phyloP scores from a whole-genome alignment of 371 early-diverging fungal genomes.

The Dentiscutata heterogama region DNA sequence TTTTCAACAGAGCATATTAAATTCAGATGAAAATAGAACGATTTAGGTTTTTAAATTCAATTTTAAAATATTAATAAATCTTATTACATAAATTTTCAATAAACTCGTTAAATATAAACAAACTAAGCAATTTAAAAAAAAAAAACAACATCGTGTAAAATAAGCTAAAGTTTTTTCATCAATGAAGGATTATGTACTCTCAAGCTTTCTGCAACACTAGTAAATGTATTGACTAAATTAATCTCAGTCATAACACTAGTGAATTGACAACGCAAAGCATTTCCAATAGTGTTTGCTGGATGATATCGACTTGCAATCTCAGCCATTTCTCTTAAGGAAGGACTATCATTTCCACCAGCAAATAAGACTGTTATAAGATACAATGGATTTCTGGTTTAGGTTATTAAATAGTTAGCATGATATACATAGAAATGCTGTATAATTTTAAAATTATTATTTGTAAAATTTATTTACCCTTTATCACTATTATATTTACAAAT shows the following conservation, averaged over 20 bases:
- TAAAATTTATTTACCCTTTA: neutral
- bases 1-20: no score
- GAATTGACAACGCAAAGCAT: neutral
- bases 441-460: neutral
- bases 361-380: constrained; percentile 39
- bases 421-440: neutral
- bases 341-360: no score
- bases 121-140: no score
- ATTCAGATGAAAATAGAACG: no score
- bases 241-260: neutral
- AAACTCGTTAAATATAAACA: no score
- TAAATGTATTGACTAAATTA: neutral
- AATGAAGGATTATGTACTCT: constrained; percentile 27
- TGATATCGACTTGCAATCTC: neutral
- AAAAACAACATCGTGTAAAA: no score
- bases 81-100: no score
- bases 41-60: no score
- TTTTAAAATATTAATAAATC: no score
- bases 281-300: neutral
- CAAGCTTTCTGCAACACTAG: constrained; percentile 20
- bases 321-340: constrained; percentile 10
- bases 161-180: neutral
- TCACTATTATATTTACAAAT: neutral
- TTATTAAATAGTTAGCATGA: neutral
- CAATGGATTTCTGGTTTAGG: constrained; percentile 24